Percentiles rank a stretch among this genome's conserved stretches.
phyloP scores from a whole-genome alignment of 2,329 filamentous ascomycete species.

The Pyrenochaeta sp. region DNA sequence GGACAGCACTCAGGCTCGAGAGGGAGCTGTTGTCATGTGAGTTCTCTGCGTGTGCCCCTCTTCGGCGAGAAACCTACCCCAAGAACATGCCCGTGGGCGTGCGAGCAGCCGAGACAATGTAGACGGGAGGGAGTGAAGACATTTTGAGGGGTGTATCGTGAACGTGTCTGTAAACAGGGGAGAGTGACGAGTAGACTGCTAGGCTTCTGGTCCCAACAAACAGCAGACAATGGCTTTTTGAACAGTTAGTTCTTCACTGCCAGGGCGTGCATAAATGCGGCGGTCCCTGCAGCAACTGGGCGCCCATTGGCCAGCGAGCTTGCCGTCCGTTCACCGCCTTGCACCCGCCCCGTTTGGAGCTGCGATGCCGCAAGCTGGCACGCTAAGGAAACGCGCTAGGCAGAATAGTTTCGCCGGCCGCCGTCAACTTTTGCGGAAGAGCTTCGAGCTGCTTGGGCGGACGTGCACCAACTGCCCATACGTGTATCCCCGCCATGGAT shows the following conservation, averaged over 20 bases:
- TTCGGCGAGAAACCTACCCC: slow-evolving; percentile 66
- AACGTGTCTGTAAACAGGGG: slow-evolving; percentile 4
- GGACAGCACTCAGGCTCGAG: slow-evolving; percentile 82
- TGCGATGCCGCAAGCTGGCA: too few species aligned
- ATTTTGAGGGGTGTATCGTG: slow-evolving; percentile 60
- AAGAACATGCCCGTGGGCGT: slow-evolving; percentile 95
- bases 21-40: slow-evolving; percentile 70
- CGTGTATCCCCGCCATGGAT: slow-evolving; percentile 69
- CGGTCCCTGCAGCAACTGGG: slow-evolving; percentile 22
- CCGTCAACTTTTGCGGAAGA: slow-evolving; percentile 35
- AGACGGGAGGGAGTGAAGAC: slow-evolving; percentile 84
- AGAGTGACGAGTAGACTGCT: slow-evolving; percentile 10
- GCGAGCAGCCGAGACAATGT: slow-evolving; percentile 91
- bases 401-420: slow-evolving; percentile 25
- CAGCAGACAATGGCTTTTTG: slow-evolving; percentile 24
- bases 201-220: slow-evolving; percentile 9
- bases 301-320: slow-evolving; percentile 19
- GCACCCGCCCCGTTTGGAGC: slow-evolving; percentile 1
- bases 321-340: slow-evolving; percentile 35
- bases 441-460: slow-evolving; percentile 34
- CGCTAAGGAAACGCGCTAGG: too few species aligned
- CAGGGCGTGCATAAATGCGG: slow-evolving; percentile 16
- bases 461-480: slow-evolving; percentile 26
- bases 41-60: slow-evolving; percentile 32
- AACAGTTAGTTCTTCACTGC: slow-evolving; percentile 20